A percentile compares a stretch with the other conserved stretches of the same genome.
These are phyloP conservation scores for Lipomyces yamanashiensis DNA, from an alignment of 805 yeast species.

Conservation along the genomic window DNA sequence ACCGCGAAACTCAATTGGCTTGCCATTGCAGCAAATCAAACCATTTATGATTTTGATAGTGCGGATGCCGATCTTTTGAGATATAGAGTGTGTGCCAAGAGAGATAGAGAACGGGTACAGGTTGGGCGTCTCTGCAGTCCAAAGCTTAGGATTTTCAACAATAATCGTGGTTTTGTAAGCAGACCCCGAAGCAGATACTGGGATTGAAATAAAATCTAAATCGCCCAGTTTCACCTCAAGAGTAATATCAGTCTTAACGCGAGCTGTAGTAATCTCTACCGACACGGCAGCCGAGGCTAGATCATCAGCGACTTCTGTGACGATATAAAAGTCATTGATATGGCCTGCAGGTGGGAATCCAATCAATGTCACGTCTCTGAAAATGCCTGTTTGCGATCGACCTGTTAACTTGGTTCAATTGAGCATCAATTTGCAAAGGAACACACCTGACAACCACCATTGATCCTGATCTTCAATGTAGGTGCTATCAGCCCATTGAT, in stretches of 20 bases:
- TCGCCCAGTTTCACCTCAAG: conserved; percentile 8
- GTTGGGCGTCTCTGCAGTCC: conserved; percentile 48
- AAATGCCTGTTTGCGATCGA: conserved; percentile 37
- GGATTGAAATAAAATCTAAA: neutral
- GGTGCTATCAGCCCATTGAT: conserved; percentile 47
- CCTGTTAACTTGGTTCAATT: neutral
- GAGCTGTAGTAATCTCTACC: conserved; percentile 11
- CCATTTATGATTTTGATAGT: conserved; percentile 43
- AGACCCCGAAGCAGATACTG: neutral
- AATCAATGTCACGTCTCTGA: conserved; percentile 46
- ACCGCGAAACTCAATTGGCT: conserved; percentile 44
- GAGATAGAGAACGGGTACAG: conserved; percentile 40
- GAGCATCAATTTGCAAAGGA: neutral
- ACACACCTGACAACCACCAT: conserved; percentile 50
- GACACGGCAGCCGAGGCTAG: neutral
- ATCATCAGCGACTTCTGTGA: conserved; percentile 36
- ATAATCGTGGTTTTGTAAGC: conserved; percentile 9
- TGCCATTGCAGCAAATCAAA: conserved; percentile 44
- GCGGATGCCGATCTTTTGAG: conserved; percentile 44
- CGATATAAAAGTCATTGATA: conserved; percentile 43
- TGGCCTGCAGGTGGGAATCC: conserved; percentile 41
- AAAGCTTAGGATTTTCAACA: conserved; percentile 40
- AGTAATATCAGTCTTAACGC: neutral
- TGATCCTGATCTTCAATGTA: conserved; percentile 51
- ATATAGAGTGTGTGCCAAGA: conserved; percentile 36